These are phyloP conservation scores for Spergularia marina DNA, from an alignment of 148 eudicot species.

Conservation along the genomic window DNA sequence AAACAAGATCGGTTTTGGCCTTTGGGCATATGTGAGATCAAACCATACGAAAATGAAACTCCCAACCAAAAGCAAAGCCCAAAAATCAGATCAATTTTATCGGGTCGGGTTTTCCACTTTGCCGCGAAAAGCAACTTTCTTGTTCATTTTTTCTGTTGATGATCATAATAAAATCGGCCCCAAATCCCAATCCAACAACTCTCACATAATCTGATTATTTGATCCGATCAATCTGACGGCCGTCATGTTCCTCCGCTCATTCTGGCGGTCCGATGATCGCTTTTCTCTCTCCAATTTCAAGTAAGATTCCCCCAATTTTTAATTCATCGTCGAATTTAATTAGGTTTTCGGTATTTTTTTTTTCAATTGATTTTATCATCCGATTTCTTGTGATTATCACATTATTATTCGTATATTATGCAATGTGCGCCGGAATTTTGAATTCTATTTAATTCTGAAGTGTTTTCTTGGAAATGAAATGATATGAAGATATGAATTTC, in stretches of 20 bases:
- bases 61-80: no score
- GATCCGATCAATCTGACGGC: not conserved
- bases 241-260: constrained; percentile 46
- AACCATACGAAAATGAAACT: no score
- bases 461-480: not conserved
- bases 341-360: not conserved
- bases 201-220: not conserved
- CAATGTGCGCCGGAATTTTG: not conserved
- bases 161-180: no score
- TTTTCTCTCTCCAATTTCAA: constrained; percentile 49
- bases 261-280: constrained; percentile 57
- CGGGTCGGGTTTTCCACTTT: no score
- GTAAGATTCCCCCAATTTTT: constrained; percentile 20
- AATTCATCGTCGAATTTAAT: not conserved
- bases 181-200: no score
- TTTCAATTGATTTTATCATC: not conserved
- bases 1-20: no score
- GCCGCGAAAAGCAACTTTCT: no score
- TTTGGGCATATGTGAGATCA: no score
- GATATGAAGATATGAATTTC: not conserved
- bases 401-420: not conserved
- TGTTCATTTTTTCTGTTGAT: no score
- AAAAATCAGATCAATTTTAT: no score
- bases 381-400: not conserved
- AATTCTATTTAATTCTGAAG: not conserved